These are phyloP conservation scores for Trifolium repens DNA, from an alignment of 306 rosid genomes.

Conservation along the genomic window DNA sequence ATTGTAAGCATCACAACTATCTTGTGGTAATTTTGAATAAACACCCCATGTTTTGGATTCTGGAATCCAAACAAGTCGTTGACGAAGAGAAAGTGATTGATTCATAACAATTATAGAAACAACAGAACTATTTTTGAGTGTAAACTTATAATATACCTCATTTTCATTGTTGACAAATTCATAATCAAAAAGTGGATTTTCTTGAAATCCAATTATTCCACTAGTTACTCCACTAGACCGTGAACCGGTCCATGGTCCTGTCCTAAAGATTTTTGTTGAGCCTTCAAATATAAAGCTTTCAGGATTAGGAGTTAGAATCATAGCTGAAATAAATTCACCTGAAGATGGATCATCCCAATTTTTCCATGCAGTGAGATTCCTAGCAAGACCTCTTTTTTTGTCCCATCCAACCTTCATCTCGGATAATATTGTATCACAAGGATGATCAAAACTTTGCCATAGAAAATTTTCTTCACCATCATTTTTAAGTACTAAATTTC, in stretches of 20 bases:
- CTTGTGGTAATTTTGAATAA: conserved; percentile 6
- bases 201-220: not conserved
- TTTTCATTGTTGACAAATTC: not conserved
- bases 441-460: conserved; percentile 68
- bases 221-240: not conserved
- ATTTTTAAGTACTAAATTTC: too few species aligned
- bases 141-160: conserved; percentile 21
- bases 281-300: conserved; percentile 10
- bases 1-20: conserved; percentile 38
- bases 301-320: not conserved
- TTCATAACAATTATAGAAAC: conserved; percentile 32
- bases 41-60: conserved; percentile 18
- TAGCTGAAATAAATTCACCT: conserved; percentile 22
- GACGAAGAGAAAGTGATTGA: conserved; percentile 20
- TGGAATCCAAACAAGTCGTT: not conserved
- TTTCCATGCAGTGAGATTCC: conserved; percentile 46
- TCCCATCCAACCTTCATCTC: conserved; percentile 58
- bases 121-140: conserved; percentile 10
- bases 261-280: not conserved
- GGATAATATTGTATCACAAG: conserved; percentile 51
- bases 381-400: conserved; percentile 36
- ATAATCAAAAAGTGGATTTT: not conserved
- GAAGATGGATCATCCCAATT: conserved; percentile 52
- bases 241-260: conserved; percentile 35
- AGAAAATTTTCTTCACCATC: conserved; percentile 18